These are phyloP conservation scores for Gossypium davidsonii DNA, from an alignment of 441 rosid species.

Conservation along the genomic window DNA sequence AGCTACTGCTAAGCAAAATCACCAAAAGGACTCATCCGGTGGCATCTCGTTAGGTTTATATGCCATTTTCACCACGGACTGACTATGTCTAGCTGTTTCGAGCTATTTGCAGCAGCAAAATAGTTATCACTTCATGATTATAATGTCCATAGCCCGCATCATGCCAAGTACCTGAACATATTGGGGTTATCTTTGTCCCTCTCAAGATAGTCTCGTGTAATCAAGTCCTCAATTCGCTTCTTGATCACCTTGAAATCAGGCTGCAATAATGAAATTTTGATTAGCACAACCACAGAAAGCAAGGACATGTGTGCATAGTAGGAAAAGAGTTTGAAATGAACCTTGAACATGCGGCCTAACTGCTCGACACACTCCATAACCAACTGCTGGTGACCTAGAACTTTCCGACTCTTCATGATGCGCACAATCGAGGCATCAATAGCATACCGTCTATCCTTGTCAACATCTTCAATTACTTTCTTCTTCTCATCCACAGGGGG, in stretches of 20 bases:
- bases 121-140: neutral
- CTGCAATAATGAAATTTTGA: constrained; percentile 11
- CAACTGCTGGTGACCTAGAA: constrained; percentile 40
- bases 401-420: constrained; percentile 50
- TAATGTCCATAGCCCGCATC: constrained; percentile 4
- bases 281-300: neutral
- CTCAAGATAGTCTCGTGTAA: constrained; percentile 47
- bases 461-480: constrained; percentile 47
- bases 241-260: constrained; percentile 46
- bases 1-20: constrained; percentile 16
- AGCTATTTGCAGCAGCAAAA: constrained; percentile 20
- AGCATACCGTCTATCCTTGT: constrained; percentile 46
- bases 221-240: constrained; percentile 59
- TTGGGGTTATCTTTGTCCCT: constrained; percentile 37
- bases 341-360: constrained; percentile 48
- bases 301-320: neutral
- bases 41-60: constrained; percentile 19
- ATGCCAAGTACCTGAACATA: constrained; percentile 24
- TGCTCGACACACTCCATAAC: constrained; percentile 48
- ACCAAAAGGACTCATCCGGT: constrained; percentile 11
- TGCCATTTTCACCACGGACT: constrained; percentile 10
- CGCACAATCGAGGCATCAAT: constrained; percentile 52
- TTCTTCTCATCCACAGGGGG: constrained; percentile 42
- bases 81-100: neutral
- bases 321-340: constrained; percentile 1